These are phyloP conservation scores for Penicillium subrubescens DNA, from an alignment of 495 filamentous ascomycete genomes.

Conservation along the genomic window DNA sequence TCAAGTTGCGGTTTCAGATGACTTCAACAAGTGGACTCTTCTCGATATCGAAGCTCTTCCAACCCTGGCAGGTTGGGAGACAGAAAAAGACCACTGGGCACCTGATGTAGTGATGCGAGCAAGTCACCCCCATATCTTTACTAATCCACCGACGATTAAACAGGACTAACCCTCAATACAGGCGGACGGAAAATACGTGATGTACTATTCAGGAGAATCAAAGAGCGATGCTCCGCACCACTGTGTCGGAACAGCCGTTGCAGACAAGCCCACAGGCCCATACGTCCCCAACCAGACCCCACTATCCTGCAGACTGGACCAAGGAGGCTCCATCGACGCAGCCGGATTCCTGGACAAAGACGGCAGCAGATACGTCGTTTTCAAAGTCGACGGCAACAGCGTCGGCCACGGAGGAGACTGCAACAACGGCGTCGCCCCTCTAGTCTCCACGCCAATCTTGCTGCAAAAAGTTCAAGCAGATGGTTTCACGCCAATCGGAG, in stretches of 20 bases:
- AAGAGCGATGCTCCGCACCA: slow-evolving; percentile 41
- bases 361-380: slow-evolving; percentile 58
- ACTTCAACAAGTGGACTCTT: slow-evolving; percentile 39
- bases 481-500: slow-evolving; percentile 53
- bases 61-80: slow-evolving; percentile 36
- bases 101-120: slow-evolving; percentile 45
- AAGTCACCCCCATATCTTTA: slow-evolving; percentile 9
- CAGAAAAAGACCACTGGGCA: slow-evolving; percentile 37
- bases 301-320: slow-evolving; percentile 51
- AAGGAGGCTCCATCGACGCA: slow-evolving; percentile 63
- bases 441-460: slow-evolving; percentile 59
- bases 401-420: slow-evolving; percentile 59
- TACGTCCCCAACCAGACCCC: slow-evolving; percentile 49
- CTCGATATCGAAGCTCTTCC: slow-evolving; percentile 44
- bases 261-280: slow-evolving; percentile 48
- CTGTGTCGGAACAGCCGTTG: slow-evolving; percentile 57
- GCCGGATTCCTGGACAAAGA: slow-evolving; percentile 54
- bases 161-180: slow-evolving; percentile 18
- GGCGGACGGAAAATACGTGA: slow-evolving; percentile 53
- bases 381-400: slow-evolving; percentile 66
- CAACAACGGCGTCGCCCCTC: slow-evolving; percentile 52
- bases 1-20: slow-evolving; percentile 38
- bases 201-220: slow-evolving; percentile 61
- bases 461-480: slow-evolving; percentile 56
- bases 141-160: background rate